Conservation (phyloP, 176 grass and related monocot species). For the Oryza rufipogon region DNA sequence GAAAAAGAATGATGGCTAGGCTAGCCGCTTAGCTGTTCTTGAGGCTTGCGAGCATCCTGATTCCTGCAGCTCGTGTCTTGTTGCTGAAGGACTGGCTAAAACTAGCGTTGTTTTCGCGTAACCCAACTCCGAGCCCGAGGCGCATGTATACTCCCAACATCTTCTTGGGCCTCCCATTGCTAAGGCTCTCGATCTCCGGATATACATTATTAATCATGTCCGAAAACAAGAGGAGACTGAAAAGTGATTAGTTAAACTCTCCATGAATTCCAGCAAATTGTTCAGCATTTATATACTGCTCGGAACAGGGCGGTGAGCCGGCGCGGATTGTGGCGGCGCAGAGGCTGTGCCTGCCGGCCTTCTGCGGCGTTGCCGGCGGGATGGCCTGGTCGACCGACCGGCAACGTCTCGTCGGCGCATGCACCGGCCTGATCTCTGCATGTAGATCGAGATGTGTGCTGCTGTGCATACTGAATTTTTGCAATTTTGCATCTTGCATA, state of each 20-base stretch:
- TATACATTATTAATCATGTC: background rate
- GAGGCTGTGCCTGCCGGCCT: slow-evolving; percentile 12
- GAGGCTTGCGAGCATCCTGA: background rate
- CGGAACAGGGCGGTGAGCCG: background rate
- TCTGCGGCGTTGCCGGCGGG: background rate
- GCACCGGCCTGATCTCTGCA: background rate
- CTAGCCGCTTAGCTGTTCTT: background rate
- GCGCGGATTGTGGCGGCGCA: slow-evolving; percentile 39
- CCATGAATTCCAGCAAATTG: background rate
- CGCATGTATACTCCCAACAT: slow-evolving; percentile 20
- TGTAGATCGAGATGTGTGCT: too few relatives aligned
- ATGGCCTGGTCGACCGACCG: slow-evolving; percentile 33
- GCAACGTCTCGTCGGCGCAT: slow-evolving; percentile 31
- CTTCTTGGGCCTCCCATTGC: slow-evolving; percentile 25
- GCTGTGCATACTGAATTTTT: background rate
- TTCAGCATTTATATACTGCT: too few relatives aligned
- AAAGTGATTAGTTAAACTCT: background rate
- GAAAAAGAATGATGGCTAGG: too few relatives aligned
- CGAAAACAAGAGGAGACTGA: background rate
- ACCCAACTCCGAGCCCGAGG: background rate
- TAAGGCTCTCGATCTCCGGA: background rate
- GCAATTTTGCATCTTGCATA: too few relatives aligned
- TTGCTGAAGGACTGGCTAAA: too few relatives aligned
- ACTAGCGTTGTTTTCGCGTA: background rate
- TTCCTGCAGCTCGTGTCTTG: background rate